Evolutionary conservation across 2,329 filamentous ascomycete genomes (phyloP), one percentile per base, ranked within the genome.

Genomic region (Drechslerella coelobrocha): DNA sequence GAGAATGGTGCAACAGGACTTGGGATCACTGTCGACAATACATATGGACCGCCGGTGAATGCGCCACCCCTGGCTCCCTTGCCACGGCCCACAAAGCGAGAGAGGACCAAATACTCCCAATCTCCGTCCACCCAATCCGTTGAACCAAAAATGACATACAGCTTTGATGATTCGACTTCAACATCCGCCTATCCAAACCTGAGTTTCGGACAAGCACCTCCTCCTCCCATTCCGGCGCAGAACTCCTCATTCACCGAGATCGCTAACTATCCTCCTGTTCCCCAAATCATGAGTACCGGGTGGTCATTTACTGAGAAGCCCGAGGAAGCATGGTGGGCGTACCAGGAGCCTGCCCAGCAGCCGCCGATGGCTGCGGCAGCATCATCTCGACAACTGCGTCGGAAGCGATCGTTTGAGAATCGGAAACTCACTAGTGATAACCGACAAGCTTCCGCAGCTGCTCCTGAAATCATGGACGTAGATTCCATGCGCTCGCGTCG

Each of bases 151-250:
- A 60, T 71, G 55, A 71, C 66, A 23, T 63, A 57, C 27, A 71
- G 66, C 53, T 71, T 71, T 55, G 66, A 71, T 43, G 66, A 71
- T 71, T 71, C 66, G 66, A 71, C 66, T 59, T 71, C 66, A 55
- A 71, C 66, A 54, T 63, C 66, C 24, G 62, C 59, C 27, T 71
- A 63, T 34, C 66, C 66, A 23, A 63, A 71, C 39, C 45, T 53
- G 45, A 60, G 45, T 60, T 71, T 71, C 34, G 66, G 66, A 55
- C 66, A 71, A 51, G 66, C 66, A 31, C 66, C 66, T 43, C 66
- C 66, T 51, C 59, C 66, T 51, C 53, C 66, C 8, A 37, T 63
- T 8, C 53, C 59, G 12, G 63, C 54, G 9, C 37, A 59, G 27
- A 53, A 63, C 34, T 54, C 66, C 10, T 71, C 66, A 31, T 59